These are phyloP conservation scores for Psidium friedrichsthalianum DNA, from an alignment of 345 rosid species.

Conservation along the genomic window DNA sequence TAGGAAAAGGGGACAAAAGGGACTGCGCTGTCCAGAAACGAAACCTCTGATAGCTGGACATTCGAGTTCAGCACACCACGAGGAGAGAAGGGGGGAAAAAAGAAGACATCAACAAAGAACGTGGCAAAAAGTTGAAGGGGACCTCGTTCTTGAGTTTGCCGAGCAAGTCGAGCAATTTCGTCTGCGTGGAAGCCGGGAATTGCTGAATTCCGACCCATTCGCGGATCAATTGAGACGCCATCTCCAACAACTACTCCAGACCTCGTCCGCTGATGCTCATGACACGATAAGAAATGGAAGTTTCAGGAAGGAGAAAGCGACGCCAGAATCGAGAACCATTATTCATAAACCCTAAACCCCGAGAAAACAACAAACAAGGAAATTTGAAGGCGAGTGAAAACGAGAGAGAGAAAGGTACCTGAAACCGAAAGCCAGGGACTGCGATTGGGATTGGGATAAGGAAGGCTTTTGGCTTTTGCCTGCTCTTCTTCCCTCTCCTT, in stretches of 20 bases:
- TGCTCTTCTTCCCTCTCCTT: not conserved
- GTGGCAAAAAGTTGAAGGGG: not conserved
- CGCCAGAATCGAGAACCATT: not conserved
- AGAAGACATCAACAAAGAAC: too few species aligned
- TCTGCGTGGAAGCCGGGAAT: constrained; percentile 73
- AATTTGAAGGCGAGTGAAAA: not conserved
- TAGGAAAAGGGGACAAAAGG: not conserved
- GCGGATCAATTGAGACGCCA: constrained; percentile 41
- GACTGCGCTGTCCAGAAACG: not conserved
- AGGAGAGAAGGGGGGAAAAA: too few species aligned
- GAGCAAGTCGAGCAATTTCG: constrained; percentile 56
- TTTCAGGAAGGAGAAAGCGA: not conserved
- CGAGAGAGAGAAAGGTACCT: not conserved
- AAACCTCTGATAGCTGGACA: not conserved
- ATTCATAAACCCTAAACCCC: not conserved
- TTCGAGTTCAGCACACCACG: not conserved
- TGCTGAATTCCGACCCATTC: constrained; percentile 80
- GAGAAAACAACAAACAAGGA: not conserved
- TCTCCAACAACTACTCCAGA: not conserved
- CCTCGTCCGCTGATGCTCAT: not conserved
- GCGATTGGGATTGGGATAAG: not conserved
- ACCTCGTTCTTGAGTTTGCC: constrained; percentile 75
- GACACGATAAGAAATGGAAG: not conserved
- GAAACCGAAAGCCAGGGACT: not conserved
- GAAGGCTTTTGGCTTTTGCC: not conserved